Conservation (phyloP, 371 early-diverging fungal genomes). For the Mortierella sp. region DNA sequence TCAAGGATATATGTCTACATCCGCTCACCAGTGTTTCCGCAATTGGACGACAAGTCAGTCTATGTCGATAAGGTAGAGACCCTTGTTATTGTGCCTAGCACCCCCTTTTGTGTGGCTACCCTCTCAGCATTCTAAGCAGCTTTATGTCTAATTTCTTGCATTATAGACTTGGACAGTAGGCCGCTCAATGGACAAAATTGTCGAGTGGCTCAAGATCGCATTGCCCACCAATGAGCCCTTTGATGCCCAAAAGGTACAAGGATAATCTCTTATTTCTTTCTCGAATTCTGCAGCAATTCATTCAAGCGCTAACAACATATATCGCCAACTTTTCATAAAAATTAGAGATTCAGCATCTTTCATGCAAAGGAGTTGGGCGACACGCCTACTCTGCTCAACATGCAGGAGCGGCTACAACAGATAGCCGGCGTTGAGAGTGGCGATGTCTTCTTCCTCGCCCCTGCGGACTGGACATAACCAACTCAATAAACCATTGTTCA, state of each 20-base stretch:
- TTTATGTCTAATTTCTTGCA: too few relatives aligned
- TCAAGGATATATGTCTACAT: slow-evolving; percentile 36
- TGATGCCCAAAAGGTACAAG: slow-evolving; percentile 33
- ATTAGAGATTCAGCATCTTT: slow-evolving; percentile 43
- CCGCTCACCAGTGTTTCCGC: slow-evolving; percentile 35
- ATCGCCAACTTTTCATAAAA: too few relatives aligned
- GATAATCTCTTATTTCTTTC: neutral
- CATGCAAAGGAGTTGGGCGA: slow-evolving; percentile 37
- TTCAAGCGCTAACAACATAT: too few relatives aligned
- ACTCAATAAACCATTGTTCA: neutral
- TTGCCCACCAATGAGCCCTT: slow-evolving; percentile 35
- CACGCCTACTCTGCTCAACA: slow-evolving; percentile 13
- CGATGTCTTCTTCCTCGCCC: slow-evolving; percentile 34
- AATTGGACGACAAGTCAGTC: slow-evolving; percentile 37
- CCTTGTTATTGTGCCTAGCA: neutral
- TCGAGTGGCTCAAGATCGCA: slow-evolving; percentile 41
- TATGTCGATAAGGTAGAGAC: slow-evolving; percentile 35
- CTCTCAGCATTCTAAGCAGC: neutral
- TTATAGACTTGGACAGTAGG: slow-evolving; percentile 50
- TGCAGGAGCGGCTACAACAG: slow-evolving; percentile 41
- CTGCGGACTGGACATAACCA: slow-evolving; percentile 31
- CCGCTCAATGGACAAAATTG: slow-evolving; percentile 43
- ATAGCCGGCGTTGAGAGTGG: slow-evolving; percentile 31
- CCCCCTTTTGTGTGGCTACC: neutral
- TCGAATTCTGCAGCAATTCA: too few relatives aligned